phyloP scores from a whole-genome alignment of 129 eudicot species.

The Lactuca sativa region DNA sequence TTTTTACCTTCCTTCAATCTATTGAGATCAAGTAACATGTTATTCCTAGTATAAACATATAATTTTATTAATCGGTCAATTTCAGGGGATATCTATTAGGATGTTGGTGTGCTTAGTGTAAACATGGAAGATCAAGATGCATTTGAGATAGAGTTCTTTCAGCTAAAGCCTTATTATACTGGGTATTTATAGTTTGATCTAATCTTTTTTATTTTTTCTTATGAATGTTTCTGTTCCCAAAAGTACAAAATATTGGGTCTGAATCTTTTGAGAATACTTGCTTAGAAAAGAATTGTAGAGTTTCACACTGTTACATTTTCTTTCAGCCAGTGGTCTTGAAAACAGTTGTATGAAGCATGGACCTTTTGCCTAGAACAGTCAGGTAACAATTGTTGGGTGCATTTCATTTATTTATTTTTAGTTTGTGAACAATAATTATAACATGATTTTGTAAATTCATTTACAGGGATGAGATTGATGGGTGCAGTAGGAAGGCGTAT shows the following conservation, averaged over 20 bases:
- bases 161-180: slow-evolving; percentile 89
- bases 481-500: slow-evolving; percentile 96
- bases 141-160: slow-evolving; percentile 94
- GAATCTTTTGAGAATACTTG: slow-evolving; percentile 92
- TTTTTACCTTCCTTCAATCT: not conserved
- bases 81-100: slow-evolving; percentile 89
- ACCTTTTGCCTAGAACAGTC: slow-evolving; percentile 82
- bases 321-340: slow-evolving; percentile 69
- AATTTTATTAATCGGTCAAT: slow-evolving; percentile 8
- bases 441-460: not conserved
- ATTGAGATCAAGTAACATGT: not conserved
- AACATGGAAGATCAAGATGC: slow-evolving; percentile 93
- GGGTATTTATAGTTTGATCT: slow-evolving; percentile 33
- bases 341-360: slow-evolving; percentile 88
- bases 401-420: not conserved
- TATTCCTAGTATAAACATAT: not conserved
- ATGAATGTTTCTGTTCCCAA: not conserved
- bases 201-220: not conserved
- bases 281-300: slow-evolving; percentile 87
- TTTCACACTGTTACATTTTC: slow-evolving; percentile 93
- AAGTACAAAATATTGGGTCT: slow-evolving; percentile 84
- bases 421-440: not conserved
- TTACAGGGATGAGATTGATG: slow-evolving; percentile 94
- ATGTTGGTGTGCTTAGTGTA: slow-evolving; percentile 87
- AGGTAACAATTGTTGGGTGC: slow-evolving; percentile 37